Evolutionary conservation across 371 early-diverging fungal species (phyloP).

Genomic region (Apophysomyces sp.): DNA sequence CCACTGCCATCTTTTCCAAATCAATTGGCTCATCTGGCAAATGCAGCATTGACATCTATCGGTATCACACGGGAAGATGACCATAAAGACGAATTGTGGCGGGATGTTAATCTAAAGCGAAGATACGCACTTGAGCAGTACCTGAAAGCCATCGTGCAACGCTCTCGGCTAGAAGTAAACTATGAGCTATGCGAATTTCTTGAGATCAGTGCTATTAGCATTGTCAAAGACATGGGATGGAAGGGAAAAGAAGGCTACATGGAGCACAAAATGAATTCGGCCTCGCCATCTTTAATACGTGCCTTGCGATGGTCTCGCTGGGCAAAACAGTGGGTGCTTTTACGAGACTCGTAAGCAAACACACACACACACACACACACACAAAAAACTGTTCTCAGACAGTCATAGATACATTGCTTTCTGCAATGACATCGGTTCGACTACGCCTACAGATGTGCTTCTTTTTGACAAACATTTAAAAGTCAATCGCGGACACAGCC

Average conservation of each 20-base stretch:
- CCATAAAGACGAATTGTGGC: slow-evolving; percentile 24
- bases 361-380: background rate
- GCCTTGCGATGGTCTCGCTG: slow-evolving; percentile 36
- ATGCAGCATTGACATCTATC: slow-evolving; percentile 36
- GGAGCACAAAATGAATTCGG: slow-evolving; percentile 44
- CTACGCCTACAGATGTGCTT: slow-evolving; percentile 64
- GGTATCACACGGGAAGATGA: slow-evolving; percentile 25
- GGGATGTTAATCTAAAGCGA: slow-evolving; percentile 52
- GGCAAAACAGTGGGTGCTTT: slow-evolving; percentile 69
- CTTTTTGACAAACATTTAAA: slow-evolving; percentile 67
- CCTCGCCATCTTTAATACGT: slow-evolving; percentile 16
- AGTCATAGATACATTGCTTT: slow-evolving; percentile 50
- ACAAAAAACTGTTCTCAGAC: background rate
- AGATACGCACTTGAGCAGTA: slow-evolving; percentile 64
- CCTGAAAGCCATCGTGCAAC: slow-evolving; percentile 54
- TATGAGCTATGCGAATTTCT: slow-evolving; percentile 78
- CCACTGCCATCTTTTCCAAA: slow-evolving; percentile 46
- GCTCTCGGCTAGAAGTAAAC: slow-evolving; percentile 49
- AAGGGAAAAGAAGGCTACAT: slow-evolving; percentile 84
- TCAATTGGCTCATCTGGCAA: slow-evolving; percentile 33
- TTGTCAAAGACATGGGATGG: slow-evolving; percentile 78
- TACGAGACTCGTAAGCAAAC: slow-evolving; percentile 64
- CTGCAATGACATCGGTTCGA: slow-evolving; percentile 46
- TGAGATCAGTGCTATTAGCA: slow-evolving; percentile 70
- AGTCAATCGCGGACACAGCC: slow-evolving; percentile 20